Conservation (phyloP, 495 filamentous ascomycete species). For the Thermothielavioides terrestris region DNA sequence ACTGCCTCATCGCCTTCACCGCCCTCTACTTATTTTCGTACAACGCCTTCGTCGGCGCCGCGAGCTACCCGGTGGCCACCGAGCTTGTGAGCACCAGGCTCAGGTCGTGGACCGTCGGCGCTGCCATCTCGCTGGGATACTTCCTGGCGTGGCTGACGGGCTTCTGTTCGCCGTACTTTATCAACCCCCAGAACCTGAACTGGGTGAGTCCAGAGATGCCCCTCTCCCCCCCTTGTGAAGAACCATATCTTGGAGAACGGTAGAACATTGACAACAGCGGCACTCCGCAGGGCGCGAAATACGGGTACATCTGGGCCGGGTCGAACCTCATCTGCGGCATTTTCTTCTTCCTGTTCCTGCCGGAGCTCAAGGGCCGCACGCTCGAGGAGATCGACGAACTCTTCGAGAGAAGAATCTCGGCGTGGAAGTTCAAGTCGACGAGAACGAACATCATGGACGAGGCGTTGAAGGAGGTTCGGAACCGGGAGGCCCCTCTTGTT, state of each 20-base stretch:
- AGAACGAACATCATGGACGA: slow-evolving; percentile 28
- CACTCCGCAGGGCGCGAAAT: slow-evolving; percentile 37
- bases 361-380: slow-evolving; percentile 47
- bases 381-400: slow-evolving; percentile 53
- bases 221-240: background rate
- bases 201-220: slow-evolving; percentile 23
- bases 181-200: slow-evolving; percentile 30
- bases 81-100: slow-evolving; percentile 8
- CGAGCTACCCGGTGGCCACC: slow-evolving; percentile 8
- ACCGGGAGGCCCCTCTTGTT: background rate
- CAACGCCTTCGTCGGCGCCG: slow-evolving; percentile 13
- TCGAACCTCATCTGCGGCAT: slow-evolving; percentile 36
- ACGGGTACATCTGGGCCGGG: slow-evolving; percentile 46
- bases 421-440: slow-evolving; percentile 32
- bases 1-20: slow-evolving; percentile 1
- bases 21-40: slow-evolving; percentile 9
- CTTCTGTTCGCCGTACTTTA: slow-evolving; percentile 20
- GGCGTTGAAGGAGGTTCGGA: slow-evolving; percentile 25
- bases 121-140: slow-evolving; percentile 15
- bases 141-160: slow-evolving; percentile 13
- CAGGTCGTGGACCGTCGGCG: slow-evolving; percentile 14
- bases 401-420: slow-evolving; percentile 29
- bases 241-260: background rate
- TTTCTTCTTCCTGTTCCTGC: slow-evolving; percentile 42
- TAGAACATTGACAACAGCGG: too few relatives aligned